Conservation (phyloP, 2,329 filamentous ascomycete genomes). For the Scytalidium sp. region DNA sequence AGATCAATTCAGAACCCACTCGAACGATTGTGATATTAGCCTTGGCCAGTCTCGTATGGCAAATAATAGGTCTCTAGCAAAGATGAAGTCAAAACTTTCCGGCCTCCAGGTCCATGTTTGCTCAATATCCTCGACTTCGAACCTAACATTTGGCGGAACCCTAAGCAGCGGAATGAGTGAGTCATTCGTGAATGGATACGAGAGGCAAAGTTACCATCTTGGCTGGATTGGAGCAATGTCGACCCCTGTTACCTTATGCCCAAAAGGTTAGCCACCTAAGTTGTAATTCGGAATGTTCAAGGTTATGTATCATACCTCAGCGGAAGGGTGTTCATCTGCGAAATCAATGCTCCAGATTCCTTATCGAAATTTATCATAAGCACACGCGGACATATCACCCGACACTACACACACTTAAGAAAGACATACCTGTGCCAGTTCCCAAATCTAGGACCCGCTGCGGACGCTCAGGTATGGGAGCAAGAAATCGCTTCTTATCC, state of each 20-base stretch:
- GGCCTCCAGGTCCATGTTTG: conserved; percentile 6
- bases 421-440: conserved; percentile 32
- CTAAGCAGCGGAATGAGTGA: background rate
- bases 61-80: conserved; percentile 1
- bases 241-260: conserved; percentile 3
- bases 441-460: conserved; percentile 35
- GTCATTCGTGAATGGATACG: background rate
- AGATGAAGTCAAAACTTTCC: conserved; percentile 7
- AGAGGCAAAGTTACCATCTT: conserved; percentile 3
- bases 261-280: background rate
- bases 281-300: background rate
- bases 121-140: conserved; percentile 30
- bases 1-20: background rate
- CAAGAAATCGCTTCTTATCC: conserved; percentile 11
- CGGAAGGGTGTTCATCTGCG: conserved; percentile 7
- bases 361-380: too few species aligned
- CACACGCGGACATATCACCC: too few species aligned
- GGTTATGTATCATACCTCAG: conserved; percentile 4
- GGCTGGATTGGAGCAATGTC: conserved; percentile 10
- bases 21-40: conserved; percentile 6
- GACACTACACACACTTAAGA: too few species aligned
- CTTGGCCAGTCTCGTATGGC: conserved; percentile 6
- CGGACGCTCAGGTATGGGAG: conserved; percentile 4
- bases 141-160: conserved; percentile 21
- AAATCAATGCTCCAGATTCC: conserved; percentile 8